phyloP scores from a whole-genome alignment of 352 stramenopile genomes.

The Pythium insidiosum region DNA sequence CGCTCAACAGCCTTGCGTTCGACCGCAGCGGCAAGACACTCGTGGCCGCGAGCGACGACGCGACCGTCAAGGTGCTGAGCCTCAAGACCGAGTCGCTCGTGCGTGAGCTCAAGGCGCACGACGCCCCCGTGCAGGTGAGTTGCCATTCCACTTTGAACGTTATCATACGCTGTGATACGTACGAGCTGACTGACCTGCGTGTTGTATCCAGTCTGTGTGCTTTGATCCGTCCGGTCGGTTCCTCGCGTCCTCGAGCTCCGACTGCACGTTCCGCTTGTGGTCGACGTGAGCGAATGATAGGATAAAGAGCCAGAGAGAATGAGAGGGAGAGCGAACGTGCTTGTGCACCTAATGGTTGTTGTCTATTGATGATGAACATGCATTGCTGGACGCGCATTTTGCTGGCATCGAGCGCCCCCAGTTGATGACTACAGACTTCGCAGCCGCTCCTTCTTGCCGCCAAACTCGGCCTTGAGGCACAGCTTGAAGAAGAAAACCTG shows the following conservation, averaged over 20 bases:
- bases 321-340: too few relatives aligned
- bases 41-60: slow-evolving; percentile 86
- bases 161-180: too few relatives aligned
- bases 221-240: slow-evolving; percentile 87
- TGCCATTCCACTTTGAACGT: too few relatives aligned
- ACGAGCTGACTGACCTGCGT: too few relatives aligned
- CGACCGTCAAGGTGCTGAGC: slow-evolving; percentile 85
- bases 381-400: too few relatives aligned
- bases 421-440: slow-evolving; percentile 60
- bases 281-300: slow-evolving; percentile 14
- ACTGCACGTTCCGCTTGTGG: slow-evolving; percentile 92
- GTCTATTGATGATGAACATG: too few relatives aligned
- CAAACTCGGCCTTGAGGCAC: slow-evolving; percentile 58
- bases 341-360: too few relatives aligned
- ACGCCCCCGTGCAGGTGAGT: slow-evolving; percentile 89
- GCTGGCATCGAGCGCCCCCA: too few relatives aligned
- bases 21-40: slow-evolving; percentile 85
- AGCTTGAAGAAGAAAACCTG: slow-evolving; percentile 70
- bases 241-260: slow-evolving; percentile 87
- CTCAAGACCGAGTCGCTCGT: slow-evolving; percentile 61
- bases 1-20: slow-evolving; percentile 88
- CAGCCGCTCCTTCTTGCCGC: slow-evolving; percentile 71
- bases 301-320: neutral
- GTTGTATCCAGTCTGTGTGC: slow-evolving; percentile 58
- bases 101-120: slow-evolving; percentile 84